Evolutionary conservation across 2,329 filamentous ascomycete genomes (phyloP).

Genomic region (Sporothrix pseudoabietina): DNA sequence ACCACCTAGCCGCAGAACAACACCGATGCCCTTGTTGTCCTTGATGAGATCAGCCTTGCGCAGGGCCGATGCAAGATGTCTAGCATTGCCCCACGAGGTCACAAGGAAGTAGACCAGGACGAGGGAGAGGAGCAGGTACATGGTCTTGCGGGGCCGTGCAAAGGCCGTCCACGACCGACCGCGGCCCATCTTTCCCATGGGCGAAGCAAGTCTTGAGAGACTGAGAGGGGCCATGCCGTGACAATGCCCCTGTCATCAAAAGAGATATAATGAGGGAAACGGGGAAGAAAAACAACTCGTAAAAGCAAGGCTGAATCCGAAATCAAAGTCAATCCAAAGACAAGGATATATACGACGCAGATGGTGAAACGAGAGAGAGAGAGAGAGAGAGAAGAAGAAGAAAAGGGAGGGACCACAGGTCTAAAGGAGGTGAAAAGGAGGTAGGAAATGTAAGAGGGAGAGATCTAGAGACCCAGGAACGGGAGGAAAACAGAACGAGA

Average conservation of each 20-base stretch:
- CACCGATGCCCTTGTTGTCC: not conserved
- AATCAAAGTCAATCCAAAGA: not conserved
- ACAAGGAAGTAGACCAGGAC: conserved; percentile 12
- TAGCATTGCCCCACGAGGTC: conserved; percentile 6
- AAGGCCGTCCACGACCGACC: conserved; percentile 10
- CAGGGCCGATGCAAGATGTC: conserved; percentile 14
- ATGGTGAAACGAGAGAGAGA: not conserved
- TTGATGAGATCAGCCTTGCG: conserved; percentile 20
- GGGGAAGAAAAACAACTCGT: not conserved
- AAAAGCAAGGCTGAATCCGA: conserved; percentile 7
- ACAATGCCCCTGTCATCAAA: not conserved
- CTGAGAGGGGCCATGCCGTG: not conserved
- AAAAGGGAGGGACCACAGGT: not conserved
- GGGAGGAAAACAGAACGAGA: not conserved
- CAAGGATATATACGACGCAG: not conserved
- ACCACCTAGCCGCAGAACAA: conserved; percentile 15
- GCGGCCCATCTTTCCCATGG: conserved; percentile 17
- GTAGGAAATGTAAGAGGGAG: not conserved
- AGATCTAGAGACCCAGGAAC: not conserved
- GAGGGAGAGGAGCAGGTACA: conserved; percentile 4
- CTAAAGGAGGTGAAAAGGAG: no score
- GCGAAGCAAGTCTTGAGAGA: not conserved
- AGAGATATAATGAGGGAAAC: not conserved
- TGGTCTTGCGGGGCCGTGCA: conserved; percentile 13
- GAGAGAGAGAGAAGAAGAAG: no score